These are phyloP conservation scores for Camellia granthamiana DNA, from an alignment of 148 eudicot genomes.

Conservation along the genomic window DNA sequence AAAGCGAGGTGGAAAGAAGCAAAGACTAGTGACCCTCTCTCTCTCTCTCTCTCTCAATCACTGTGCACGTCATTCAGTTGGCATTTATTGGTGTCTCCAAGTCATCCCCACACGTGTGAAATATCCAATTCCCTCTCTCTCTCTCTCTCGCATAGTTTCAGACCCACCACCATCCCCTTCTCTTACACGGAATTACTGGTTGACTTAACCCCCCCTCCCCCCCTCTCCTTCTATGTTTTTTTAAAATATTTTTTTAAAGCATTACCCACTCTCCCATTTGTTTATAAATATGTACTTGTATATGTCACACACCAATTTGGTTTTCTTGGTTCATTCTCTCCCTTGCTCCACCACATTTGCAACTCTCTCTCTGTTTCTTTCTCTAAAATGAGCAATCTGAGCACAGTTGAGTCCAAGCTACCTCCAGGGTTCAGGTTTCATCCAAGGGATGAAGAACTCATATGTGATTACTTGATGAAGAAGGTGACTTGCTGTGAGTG, in stretches of 20 bases:
- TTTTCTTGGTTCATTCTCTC: slow-evolving; percentile 15
- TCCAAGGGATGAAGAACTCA: slow-evolving; percentile 81
- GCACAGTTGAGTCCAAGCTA: slow-evolving; percentile 74
- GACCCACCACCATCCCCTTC: slow-evolving; percentile 12
- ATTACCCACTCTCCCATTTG: background rate
- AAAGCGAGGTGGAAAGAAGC: slow-evolving; percentile 1
- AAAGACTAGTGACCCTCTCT: background rate
- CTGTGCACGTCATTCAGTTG: slow-evolving; percentile 13
- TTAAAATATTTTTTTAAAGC: background rate
- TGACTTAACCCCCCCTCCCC: slow-evolving; percentile 22
- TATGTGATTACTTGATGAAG: slow-evolving; percentile 82
- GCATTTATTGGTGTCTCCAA: background rate
- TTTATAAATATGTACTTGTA: slow-evolving; percentile 1
- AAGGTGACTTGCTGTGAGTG: slow-evolving; percentile 40
- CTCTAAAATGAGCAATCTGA: slow-evolving; percentile 53
- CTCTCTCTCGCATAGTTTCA: background rate
- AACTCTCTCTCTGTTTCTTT: slow-evolving; percentile 11
- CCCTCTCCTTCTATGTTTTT: background rate
- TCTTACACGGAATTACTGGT: slow-evolving; percentile 45
- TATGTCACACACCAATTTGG: background rate
- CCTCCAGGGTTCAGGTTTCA: slow-evolving; percentile 95
- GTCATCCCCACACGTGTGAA: background rate
- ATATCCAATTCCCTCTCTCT: background rate
- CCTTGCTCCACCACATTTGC: background rate
- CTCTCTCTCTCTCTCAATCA: background rate